phyloP scores from a whole-genome alignment of 352 stramenopile genomes.

The Thalassiosira pacifica region DNA sequence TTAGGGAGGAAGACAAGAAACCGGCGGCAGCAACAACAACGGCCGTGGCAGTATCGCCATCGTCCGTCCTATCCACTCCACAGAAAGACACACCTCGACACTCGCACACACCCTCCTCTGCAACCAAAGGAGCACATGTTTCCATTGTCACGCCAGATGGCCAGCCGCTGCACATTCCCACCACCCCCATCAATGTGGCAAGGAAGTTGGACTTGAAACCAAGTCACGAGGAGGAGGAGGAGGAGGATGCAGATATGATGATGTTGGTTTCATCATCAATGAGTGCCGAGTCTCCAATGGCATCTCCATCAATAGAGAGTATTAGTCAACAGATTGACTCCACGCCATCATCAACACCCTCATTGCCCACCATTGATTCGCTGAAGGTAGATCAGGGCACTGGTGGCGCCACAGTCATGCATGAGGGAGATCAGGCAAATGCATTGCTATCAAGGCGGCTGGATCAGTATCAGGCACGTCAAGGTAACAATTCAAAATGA shows the following conservation, averaged over 20 bases:
- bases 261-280: background rate
- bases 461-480: constrained; percentile 43
- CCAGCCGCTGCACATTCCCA: constrained; percentile 15
- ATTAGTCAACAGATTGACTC: constrained; percentile 10
- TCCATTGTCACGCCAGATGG: constrained; percentile 53
- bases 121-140: constrained; percentile 21
- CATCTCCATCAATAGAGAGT: too few relatives aligned
- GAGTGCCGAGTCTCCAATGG: constrained; percentile 7
- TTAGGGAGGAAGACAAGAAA: too few relatives aligned
- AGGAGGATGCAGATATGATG: background rate
- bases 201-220: constrained; percentile 18
- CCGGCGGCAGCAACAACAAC: background rate
- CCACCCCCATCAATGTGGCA: constrained; percentile 9
- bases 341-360: constrained; percentile 30
- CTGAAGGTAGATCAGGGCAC: constrained; percentile 3
- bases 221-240: too few relatives aligned
- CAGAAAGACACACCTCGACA: too few relatives aligned
- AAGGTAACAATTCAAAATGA: too few relatives aligned
- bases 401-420: background rate
- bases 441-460: constrained; percentile 38
- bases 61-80: constrained; percentile 28
- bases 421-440: constrained; percentile 53
- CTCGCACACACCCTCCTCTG: too few relatives aligned
- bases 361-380: constrained; percentile 18
- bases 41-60: background rate